These are phyloP conservation scores for Plasmodium billcollinsi DNA, from an alignment of 169 alveolate species.

Conservation along the genomic window DNA sequence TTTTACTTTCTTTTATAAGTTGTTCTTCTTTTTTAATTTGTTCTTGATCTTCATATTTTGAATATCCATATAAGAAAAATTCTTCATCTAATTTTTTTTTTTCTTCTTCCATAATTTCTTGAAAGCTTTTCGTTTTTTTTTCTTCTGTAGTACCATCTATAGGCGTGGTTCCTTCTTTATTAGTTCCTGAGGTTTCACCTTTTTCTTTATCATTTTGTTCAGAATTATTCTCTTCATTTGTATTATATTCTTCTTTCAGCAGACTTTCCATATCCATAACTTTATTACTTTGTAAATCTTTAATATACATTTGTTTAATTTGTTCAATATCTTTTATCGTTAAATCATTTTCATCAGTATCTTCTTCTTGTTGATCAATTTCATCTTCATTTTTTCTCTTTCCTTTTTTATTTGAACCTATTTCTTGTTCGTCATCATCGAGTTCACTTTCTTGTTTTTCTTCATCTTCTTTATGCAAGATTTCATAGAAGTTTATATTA, in stretches of 20 bases:
- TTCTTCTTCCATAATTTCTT: conserved; percentile 68
- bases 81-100: conserved; percentile 76
- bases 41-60: conserved; percentile 68
- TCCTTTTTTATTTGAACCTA: not conserved
- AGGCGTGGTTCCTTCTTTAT: not conserved
- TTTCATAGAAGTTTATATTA: conserved; percentile 45
- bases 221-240: not conserved
- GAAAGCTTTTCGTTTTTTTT: conserved; percentile 42
- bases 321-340: conserved; percentile 26
- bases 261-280: conserved; percentile 43
- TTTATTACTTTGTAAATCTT: conserved; percentile 57
- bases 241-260: not conserved
- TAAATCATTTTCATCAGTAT: conserved; percentile 8
- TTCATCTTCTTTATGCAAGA: conserved; percentile 17
- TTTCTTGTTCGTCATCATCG: not conserved
- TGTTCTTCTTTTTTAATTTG: conserved; percentile 69
- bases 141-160: not conserved
- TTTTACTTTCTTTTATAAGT: conserved; percentile 52
- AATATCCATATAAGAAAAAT: conserved; percentile 67
- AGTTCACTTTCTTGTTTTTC: not conserved
- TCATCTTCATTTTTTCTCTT: conserved; percentile 1
- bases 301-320: conserved; percentile 71
- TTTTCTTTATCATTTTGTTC: not conserved
- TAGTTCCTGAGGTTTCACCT: not conserved
- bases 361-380: conserved; percentile 3